These are phyloP conservation scores for Phlebiopsis flavidoalba DNA, from an alignment of 768 basidiomycete genomes.

Conservation along the genomic window DNA sequence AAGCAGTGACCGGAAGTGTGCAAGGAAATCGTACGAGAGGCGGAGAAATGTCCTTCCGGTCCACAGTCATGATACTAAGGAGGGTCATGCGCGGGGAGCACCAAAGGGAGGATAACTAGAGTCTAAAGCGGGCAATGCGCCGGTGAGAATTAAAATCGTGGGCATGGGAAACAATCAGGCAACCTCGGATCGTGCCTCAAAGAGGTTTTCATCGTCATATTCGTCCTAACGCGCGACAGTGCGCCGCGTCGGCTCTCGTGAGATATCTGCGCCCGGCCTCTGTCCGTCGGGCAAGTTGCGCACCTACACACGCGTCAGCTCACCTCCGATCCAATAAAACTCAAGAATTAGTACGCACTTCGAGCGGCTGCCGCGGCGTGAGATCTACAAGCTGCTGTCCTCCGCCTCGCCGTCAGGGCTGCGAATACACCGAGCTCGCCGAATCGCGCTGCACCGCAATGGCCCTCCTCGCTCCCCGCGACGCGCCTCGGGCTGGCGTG, in stretches of 20 bases:
- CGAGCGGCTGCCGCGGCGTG: conserved; percentile 13
- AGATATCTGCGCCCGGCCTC: conserved; percentile 16
- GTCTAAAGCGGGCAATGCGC: no score
- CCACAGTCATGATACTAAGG: no score
- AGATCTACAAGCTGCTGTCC: conserved; percentile 12
- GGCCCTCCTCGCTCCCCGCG: conserved; percentile 4
- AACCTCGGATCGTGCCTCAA: no score
- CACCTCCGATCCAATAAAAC: background rate
- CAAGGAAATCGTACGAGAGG: no score
- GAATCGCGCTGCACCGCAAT: conserved; percentile 7
- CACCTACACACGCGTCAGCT: conserved; percentile 1
- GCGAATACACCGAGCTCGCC: conserved; percentile 19
- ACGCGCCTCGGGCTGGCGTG: conserved; percentile 16
- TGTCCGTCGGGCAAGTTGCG: conserved; percentile 21
- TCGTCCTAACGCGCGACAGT: background rate
- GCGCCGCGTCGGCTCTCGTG: conserved; percentile 16
- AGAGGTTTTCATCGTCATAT: no score
- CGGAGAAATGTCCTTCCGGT: no score
- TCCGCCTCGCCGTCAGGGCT: conserved; percentile 4
- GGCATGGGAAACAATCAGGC: no score
- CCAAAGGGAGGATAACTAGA: no score
- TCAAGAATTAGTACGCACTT: background rate
- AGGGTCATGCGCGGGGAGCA: no score
- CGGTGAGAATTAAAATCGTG: no score
- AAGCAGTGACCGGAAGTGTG: no score